Base-by-base conservation (phyloP, 306 rosid genomes). In the Fragaria vesca region DNA sequence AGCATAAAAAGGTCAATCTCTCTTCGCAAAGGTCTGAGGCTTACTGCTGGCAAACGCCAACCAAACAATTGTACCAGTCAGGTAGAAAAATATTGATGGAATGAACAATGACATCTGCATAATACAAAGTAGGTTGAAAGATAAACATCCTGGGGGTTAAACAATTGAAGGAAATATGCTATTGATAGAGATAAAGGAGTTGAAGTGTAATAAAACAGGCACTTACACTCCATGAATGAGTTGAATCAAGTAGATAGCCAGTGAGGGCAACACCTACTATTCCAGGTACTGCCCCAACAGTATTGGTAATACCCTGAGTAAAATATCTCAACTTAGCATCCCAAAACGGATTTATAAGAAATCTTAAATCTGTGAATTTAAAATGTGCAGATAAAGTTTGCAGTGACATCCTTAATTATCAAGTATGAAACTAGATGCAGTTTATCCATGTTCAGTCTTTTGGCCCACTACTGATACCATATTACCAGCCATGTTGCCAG, bases 201-300 rank as follows among this genome's bases (percentile, higher is more conserved):
- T 46, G n/a, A 55, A 73, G 74, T 12, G 51, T 21, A 63, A 43
- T 34, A 46, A 63, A 8, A 55, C 45, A 12, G 76, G 65, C 52
- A 90, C 99, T 90, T 88, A 96, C 98, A 83, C 97, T 89, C 99
- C 99, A 95, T 57, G 99, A 95, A 90, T 96, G 97, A 82, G 99
- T 96, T 81, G 55, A 80, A 82, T 96, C 99, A 73, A 96, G 95
- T 84, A 93, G 96, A 79, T 89, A 91, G 60, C 97, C 99, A 2
- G 99, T 89, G 87, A 93, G 97, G 32, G 96, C 96, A 71, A 95
- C 96, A 32, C 98, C 98, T 69, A 95, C 88, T 45, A 93, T 93
- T 79, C 97, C 98, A 66, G 98, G 99, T 74, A 93, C 74, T 2
- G 99, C 98, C 78, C 97, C 99, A 62, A 93, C 91, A 1, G 99